Base-by-base conservation (phyloP, 345 rosid species). In the Punica granatum region DNA sequence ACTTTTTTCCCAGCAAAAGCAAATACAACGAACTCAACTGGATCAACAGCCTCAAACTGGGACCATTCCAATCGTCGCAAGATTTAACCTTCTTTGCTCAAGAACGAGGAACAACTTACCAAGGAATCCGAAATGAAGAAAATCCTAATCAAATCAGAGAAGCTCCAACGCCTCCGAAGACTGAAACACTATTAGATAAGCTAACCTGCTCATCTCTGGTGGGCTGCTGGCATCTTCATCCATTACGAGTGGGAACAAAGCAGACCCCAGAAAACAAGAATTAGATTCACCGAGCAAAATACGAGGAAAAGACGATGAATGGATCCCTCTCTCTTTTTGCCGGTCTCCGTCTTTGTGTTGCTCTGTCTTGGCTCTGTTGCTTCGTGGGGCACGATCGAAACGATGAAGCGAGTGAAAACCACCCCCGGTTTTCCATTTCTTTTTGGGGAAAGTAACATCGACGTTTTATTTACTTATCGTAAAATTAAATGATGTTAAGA, bases 191-290 rank as follows among this genome's bases (percentile, higher is more conserved):
- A 32, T n/a, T 41, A 44, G 53, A 30, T 16, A n/a, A 33, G 26
- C 28, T 23, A 65, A 65, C 68, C 68, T 65, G 68, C 56, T 39
- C 14, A 33, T 65, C 56, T 31, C 39, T 11, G 59, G 56, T 2
- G 68, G 37, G 59, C 59, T 30, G 28, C 59, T n/a, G 36, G 28
- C 0, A 28, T 26, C 59, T 65, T 65, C 68, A 42, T 65, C 68
- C 53, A 65, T 65, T 11, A 13, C 54, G 35, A 46, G 51, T 51
- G 3, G 58, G 25, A 21, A 46, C 53, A n/a, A 65, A 28, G 36
- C 23, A 12, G 37, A 44, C 18, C 46, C 25, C 37, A 6, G 23
- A 14, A 46, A 32, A n/a, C 26, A 15, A 23, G 14, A 26, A 18
- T 23, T 2, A 15, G 0, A 44, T 13, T 13, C 13, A 65, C 0